phyloP scores from a whole-genome alignment of 495 filamentous ascomycete genomes.

The Penicillium flavigenum region DNA sequence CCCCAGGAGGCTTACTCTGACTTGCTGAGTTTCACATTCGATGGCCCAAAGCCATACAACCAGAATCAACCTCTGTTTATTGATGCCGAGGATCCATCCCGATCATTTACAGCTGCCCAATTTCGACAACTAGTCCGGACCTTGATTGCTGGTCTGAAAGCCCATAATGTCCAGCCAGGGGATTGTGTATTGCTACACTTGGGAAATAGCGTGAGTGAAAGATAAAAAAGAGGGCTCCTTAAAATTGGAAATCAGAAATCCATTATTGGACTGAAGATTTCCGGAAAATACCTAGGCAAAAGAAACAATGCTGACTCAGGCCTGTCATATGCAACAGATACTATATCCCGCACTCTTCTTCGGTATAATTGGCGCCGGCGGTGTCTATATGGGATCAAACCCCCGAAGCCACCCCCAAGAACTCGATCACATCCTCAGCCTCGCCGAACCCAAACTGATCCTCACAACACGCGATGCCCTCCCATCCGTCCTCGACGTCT shows the following conservation, averaged over 20 bases:
- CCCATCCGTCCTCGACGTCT: conserved; percentile 20
- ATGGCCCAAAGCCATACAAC: conserved; percentile 36
- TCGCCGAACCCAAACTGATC: conserved; percentile 35
- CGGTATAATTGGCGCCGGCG: conserved; percentile 47
- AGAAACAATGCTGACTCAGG: conserved; percentile 17
- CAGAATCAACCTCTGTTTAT: conserved; percentile 51
- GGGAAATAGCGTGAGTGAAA: conserved; percentile 55
- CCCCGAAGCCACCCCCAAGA: conserved; percentile 35
- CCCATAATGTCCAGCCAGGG: conserved; percentile 52
- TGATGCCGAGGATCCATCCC: conserved; percentile 54
- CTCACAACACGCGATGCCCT: conserved; percentile 30
- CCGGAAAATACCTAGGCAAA: conserved; percentile 4
- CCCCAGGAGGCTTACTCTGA: conserved; percentile 33
- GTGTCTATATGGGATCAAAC: conserved; percentile 42
- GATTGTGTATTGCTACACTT: conserved; percentile 62
- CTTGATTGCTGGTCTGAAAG: conserved; percentile 55
- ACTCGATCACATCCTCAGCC: conserved; percentile 33
- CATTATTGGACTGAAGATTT: neutral
- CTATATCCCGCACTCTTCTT: conserved; percentile 50
- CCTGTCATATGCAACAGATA: conserved; percentile 33
- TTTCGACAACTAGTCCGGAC: conserved; percentile 50
- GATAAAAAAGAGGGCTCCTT: neutral
- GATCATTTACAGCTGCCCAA: conserved; percentile 53
- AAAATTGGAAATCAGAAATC: neutral
- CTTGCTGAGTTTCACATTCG: conserved; percentile 44